These are phyloP conservation scores for Aspergillus ibericus DNA, from an alignment of 2,329 filamentous ascomycete genomes.

Conservation along the genomic window DNA sequence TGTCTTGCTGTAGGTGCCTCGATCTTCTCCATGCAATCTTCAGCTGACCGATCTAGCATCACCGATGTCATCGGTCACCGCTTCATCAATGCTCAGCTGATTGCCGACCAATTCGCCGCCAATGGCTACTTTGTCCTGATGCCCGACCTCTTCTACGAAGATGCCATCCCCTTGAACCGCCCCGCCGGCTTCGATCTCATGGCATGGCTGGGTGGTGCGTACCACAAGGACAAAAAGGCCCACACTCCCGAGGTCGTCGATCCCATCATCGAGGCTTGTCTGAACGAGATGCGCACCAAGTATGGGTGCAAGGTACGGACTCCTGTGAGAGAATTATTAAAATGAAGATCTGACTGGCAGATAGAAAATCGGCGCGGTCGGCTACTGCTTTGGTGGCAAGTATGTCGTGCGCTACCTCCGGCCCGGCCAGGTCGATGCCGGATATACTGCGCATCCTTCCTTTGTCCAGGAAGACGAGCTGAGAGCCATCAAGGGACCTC, in stretches of 20 bases:
- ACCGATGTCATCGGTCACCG: conserved; percentile 7
- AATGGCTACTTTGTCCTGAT: conserved; percentile 67
- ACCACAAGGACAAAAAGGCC: conserved; percentile 16
- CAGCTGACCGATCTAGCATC: background rate
- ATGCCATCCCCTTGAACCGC: conserved; percentile 57
- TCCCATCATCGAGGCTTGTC: conserved; percentile 47
- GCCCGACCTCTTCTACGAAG: conserved; percentile 68
- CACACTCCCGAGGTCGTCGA: conserved; percentile 50
- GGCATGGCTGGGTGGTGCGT: conserved; percentile 48
- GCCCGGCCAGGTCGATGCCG: conserved; percentile 16
- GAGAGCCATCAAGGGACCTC: conserved; percentile 16
- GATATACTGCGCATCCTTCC: conserved; percentile 23
- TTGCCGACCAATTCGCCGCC: conserved; percentile 69
- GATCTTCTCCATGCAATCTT: too few relatives aligned
- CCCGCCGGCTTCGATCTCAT: conserved; percentile 50
- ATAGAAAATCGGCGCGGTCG: conserved; percentile 45
- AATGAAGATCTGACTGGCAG: conserved; percentile 2
- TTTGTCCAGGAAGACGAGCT: conserved; percentile 20
- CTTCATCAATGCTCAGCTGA: conserved; percentile 57
- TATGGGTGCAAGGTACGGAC: conserved; percentile 1
- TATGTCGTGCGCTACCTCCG: conserved; percentile 42
- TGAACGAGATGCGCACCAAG: conserved; percentile 37
- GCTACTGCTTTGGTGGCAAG: conserved; percentile 55
- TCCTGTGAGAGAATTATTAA: background rate
- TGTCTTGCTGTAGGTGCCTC: conserved; percentile 1